Base-by-base conservation (phyloP, 768 basidiomycete genomes). In the Leccinum rimulosum region DNA sequence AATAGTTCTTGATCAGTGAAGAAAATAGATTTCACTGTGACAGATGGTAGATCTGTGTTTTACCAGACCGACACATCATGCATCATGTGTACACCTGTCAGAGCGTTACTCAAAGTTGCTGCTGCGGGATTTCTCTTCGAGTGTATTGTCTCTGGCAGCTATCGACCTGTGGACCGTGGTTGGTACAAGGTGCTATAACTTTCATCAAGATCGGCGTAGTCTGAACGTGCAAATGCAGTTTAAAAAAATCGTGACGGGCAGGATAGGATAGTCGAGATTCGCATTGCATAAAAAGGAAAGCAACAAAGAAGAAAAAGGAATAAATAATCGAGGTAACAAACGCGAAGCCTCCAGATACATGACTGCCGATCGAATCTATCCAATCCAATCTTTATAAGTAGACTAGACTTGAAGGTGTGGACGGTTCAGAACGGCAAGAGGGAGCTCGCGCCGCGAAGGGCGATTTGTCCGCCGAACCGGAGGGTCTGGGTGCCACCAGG, bases 401-500 rank as follows among this genome's bases (percentile, higher is more conserved):
- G n/a, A 19, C n/a, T 43, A 43, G 40, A 43, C 10, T 3, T 25
- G 25, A 4, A 1, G 43, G n/a, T 43, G 9, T 43, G n/a, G 43
- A 43, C 4, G 4, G 25, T 28, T 52, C 76, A 96, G 67, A 93
- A 77, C 10, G 95, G 94, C 31, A 97, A 77, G 7, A 96, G 78
- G 64, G 80, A 91, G 35, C 90, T 84, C 48, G 93, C 93, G 7
- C 95, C 89, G 38, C 94, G 86, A 22, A 97, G 75, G 1, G 91
- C 89, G 64, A 94, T 79, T 56, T 87, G 86, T 35, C 86, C 85
- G 6, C 93, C 93, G 67, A 94, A 81, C 22, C 88, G 84, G 22
- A 94, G 78, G 1, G 93, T 93, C 65, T 88, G 86, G 30, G 81
- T 82, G 30, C 89, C 96, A 10, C 92, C 95, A 19, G 97, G 97